These are phyloP conservation scores for Luvunga scandens DNA, from an alignment of 345 rosid genomes.

Conservation along the genomic window DNA sequence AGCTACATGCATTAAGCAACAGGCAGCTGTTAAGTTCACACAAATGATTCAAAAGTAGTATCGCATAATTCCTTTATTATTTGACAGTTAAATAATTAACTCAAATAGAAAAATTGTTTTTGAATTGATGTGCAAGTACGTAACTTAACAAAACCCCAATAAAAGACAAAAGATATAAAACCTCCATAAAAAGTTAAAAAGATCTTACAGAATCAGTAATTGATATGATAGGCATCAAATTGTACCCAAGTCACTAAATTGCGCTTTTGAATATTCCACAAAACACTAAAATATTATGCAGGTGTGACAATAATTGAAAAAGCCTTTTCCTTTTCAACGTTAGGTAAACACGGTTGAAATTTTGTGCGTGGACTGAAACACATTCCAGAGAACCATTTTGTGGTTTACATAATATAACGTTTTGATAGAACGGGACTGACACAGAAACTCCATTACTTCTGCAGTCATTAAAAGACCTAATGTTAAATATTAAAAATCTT, in stretches of 20 bases:
- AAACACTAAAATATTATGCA: background rate
- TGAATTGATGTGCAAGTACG: too few species aligned
- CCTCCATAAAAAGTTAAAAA: background rate
- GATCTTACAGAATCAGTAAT: background rate
- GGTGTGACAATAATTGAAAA: background rate
- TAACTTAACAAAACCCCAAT: too few species aligned
- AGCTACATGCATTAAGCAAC: too few species aligned
- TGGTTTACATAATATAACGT: too few species aligned
- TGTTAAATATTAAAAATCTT: too few species aligned
- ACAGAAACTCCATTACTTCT: background rate
- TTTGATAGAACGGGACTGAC: background rate
- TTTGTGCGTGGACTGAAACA: background rate
- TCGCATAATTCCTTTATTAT: too few species aligned
- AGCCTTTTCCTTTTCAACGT: background rate
- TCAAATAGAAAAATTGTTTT: too few species aligned
- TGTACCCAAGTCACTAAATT: conserved; percentile 31
- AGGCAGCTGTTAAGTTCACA: too few species aligned
- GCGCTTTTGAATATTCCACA: background rate
- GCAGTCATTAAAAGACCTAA: background rate
- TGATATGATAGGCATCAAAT: conserved; percentile 6
- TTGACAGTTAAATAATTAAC: too few species aligned
- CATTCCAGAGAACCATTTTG: too few species aligned
- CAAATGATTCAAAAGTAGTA: too few species aligned
- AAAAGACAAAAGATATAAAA: too few species aligned
- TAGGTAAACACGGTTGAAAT: background rate